Base-by-base conservation (phyloP, 345 rosid genomes). In the Acer saccharum region DNA sequence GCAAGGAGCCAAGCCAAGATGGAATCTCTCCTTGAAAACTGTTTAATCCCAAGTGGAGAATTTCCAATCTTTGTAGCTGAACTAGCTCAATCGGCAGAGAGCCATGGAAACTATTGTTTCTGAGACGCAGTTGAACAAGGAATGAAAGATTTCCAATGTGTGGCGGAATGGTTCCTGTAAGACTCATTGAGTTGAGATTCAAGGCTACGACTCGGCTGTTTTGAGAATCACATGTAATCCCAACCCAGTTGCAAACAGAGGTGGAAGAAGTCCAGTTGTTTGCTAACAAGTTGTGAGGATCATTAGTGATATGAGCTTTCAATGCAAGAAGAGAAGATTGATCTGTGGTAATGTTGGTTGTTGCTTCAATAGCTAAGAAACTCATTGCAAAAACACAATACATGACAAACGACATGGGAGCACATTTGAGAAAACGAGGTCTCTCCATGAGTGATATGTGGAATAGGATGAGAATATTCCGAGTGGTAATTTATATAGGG, bases 241-340 rank as follows among this genome's bases (percentile, higher is more conserved):
- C 86, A 23, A 73, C 14, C 83, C 83, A 83, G 60, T 57, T 57
- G 65, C 83, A 83, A 12, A 79, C 78, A 16, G 81, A 64, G 27
- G 75, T 10, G 14, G 64, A 35, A 7, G 69, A 4, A 0, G 84
- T 60, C 84, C 80, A 80, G 16, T 77, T 74, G 27, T 35, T 29
- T 20, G 78, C 76, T 73, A 83, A 71, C 6, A 58, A 0, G 39
- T 62, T 61, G 9, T 13, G 21, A 55, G 68, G 68, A 41, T 74
- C 79, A 13, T n/a, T 6, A 65, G 18, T 43, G 63, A 80, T 65
- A 17, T 60, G 61, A 27, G 69, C 71, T 69, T 65, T 74, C 44
- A 77, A 21, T 18, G 77, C 76, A 3, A 77, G 68, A 55, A 44
- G 50, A 44, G 50, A 44, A 44, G 50, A 44, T 10, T 43, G 76